Base-by-base conservation (phyloP, 768 basidiomycete genomes). In the Mycena belliarum region DNA sequence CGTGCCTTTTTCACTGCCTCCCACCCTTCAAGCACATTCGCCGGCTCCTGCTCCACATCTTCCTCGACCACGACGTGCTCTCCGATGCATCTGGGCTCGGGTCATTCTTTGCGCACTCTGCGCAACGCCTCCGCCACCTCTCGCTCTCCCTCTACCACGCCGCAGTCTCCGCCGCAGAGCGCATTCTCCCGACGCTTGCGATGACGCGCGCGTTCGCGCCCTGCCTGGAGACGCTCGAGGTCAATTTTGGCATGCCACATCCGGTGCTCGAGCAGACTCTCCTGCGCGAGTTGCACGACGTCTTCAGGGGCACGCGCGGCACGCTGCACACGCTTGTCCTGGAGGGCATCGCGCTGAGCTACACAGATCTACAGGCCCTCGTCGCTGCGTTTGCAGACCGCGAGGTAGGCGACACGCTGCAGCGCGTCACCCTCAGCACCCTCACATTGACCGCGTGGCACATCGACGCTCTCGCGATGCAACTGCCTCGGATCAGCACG, bases 331-430 rank as follows among this genome's bases (percentile, higher is more conserved):
- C 48, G 12, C 2, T 55, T 6, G 29, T 42, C 14, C 40, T 60
- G 23, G 53, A 60, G 44, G 53, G 53, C 26, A 60, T 60, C 24
- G 48, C 52, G 4, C 59, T 60, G 6, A 60, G 49, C 11, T 23
- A 44, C 24, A 2, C 41, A 4, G 59, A 60, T 25, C 53, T 60
- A 18, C 16, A 40, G n/a, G 16, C 49, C 20, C 40, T 28, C 10
- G 51, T 49, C 15, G 38, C 59, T 9, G 38, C 25, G 2, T 47
- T 60, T 25, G 48, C 49, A 3, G 53, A 47, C 21, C 32, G 41
- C 8, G 49, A 41, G 15, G 40, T 20, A 6, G 56, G 56, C 18
- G 49, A 51, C 24, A 6, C 49, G 1, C 53, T 60, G 48, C 49
- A 40, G 28, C 46, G 49, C n/a, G 15, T 55, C 20, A 60, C 49